These are phyloP conservation scores for Aureoboletus auriporus DNA, from an alignment of 768 basidiomycete genomes.

Conservation along the genomic window DNA sequence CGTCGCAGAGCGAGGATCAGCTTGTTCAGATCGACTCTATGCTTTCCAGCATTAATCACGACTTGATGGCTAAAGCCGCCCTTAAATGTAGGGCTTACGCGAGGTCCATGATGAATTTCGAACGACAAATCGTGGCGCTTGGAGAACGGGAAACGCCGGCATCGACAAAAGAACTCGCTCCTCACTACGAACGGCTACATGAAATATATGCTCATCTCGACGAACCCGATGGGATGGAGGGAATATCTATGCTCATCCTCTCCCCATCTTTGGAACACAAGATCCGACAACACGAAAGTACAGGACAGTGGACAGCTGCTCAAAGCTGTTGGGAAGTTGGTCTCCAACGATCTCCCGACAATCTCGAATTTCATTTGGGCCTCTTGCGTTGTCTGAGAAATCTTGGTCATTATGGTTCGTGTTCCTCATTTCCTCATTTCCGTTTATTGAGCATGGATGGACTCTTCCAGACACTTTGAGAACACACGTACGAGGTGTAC, in stretches of 20 bases:
- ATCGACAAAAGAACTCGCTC: slow-evolving; percentile 40
- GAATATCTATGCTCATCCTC: slow-evolving; percentile 83
- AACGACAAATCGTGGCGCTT: slow-evolving; percentile 68
- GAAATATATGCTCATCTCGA: slow-evolving; percentile 95
- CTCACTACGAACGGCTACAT: slow-evolving; percentile 83
- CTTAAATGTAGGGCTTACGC: slow-evolving; percentile 94
- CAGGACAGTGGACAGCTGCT: slow-evolving; percentile 95
- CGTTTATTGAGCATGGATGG: neutral
- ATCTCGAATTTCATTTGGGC: slow-evolving; percentile 85
- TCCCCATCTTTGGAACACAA: slow-evolving; percentile 92
- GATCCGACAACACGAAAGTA: slow-evolving; percentile 96
- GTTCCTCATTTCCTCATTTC: neutral
- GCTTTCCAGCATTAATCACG: slow-evolving; percentile 77
- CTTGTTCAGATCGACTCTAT: slow-evolving; percentile 75
- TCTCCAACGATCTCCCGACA: slow-evolving; percentile 86
- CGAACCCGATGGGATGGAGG: slow-evolving; percentile 99
- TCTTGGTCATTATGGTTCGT: slow-evolving; percentile 92
- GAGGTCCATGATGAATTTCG: slow-evolving; percentile 91
- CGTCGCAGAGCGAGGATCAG: slow-evolving; percentile 48
- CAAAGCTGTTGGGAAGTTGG: slow-evolving; percentile 99
- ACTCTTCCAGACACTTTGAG: slow-evolving; percentile 75
- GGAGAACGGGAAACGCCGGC: slow-evolving; percentile 36
- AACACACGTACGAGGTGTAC: slow-evolving; percentile 90
- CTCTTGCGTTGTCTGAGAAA: slow-evolving; percentile 88
- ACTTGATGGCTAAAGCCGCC: slow-evolving; percentile 90